phyloP scores from a whole-genome alignment of 495 filamentous ascomycete species.

The Penicillium fimorum region DNA sequence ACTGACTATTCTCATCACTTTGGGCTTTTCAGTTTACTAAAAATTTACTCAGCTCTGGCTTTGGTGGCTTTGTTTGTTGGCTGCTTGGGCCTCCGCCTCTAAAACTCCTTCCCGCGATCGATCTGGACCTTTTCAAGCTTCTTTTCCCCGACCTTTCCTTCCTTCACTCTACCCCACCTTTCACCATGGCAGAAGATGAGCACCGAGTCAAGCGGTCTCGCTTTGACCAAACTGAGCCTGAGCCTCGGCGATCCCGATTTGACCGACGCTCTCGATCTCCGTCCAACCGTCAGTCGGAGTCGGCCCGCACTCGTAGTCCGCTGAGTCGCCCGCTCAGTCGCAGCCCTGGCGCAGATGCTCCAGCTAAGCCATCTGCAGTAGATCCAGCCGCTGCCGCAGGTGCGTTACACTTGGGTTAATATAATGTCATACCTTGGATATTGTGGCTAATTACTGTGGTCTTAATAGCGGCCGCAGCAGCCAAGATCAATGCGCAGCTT shows the following conservation, averaged over 20 bases:
- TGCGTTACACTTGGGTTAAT: slow-evolving; percentile 33
- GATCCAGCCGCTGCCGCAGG: slow-evolving; percentile 89
- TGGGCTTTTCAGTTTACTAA: not conserved
- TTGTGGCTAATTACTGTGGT: slow-evolving; percentile 19
- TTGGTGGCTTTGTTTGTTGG: not conserved
- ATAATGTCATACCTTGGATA: not conserved
- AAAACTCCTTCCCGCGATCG: slow-evolving; percentile 28
- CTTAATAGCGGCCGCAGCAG: slow-evolving; percentile 77
- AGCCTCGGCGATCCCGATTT: slow-evolving; percentile 73
- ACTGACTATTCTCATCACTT: not conserved
- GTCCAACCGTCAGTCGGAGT: slow-evolving; percentile 57
- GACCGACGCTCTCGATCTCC: slow-evolving; percentile 87
- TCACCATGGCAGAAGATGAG: slow-evolving; percentile 74
- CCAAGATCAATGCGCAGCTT: slow-evolving; percentile 88
- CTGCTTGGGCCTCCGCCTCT: slow-evolving; percentile 14
- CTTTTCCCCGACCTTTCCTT: slow-evolving; percentile 4
- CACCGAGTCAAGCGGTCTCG: slow-evolving; percentile 81
- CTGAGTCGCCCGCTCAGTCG: slow-evolving; percentile 48
- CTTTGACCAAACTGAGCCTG: slow-evolving; percentile 85
- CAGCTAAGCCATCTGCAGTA: slow-evolving; percentile 42
- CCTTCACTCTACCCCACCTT: not conserved
- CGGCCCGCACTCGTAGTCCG: slow-evolving; percentile 78
- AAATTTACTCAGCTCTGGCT: not conserved
- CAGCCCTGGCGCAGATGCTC: slow-evolving; percentile 46
- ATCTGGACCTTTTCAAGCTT: slow-evolving; percentile 17